Evolutionary conservation across 805 yeast species (phyloP), one percentile per base, ranked within the genome.

Genomic region (Starmerella bombicola): DNA sequence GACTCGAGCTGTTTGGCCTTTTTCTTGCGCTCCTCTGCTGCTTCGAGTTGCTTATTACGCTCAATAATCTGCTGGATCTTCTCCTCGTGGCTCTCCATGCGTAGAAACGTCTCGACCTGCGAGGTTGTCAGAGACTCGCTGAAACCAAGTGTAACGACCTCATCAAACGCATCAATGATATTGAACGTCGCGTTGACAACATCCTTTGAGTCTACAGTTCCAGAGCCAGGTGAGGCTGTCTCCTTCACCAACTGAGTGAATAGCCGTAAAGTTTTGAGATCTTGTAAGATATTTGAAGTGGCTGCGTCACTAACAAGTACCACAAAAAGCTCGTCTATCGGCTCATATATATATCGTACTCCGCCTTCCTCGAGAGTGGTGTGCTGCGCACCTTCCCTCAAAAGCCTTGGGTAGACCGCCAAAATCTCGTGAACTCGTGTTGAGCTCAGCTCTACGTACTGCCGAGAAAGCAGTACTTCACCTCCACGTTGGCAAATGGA

Each of bases 11-110:
- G 93, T 61, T 80, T 83, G 37, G 97, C 96, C 59, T 83, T 78
- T 63, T 93, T 80, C 66, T 88, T 88, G 64, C 97, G 79, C 63
- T 88, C 95, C 64, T 91, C 98, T 41, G 83, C 78, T 30, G 98
- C 98, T 63, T 88, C 98, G 55, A 82, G 66, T 65, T 91, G 98
- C 65, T 91, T 91, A 68, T 91, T 91, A 61, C 86, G 77, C 64
- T 84, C 97, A 55, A 91, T 91, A 59, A 91, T 86, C 60, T 91
- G 96, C 68, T 91, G 97, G 57, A 93, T 88, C 68, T 83, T 88
- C 65, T 91, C 99, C 64, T 91, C 98, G 60, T 91, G 96, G 30
- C 94, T 81, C 64, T 91, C 97, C 97, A 91, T 88, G 58, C 84
- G 88, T 66, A 91, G 68, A 63, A 82, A 88, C 10, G 93, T 82